Evolutionary conservation across 768 basidiomycete genomes (phyloP).

Genomic region (Mycena olivaceomarginata): DNA sequence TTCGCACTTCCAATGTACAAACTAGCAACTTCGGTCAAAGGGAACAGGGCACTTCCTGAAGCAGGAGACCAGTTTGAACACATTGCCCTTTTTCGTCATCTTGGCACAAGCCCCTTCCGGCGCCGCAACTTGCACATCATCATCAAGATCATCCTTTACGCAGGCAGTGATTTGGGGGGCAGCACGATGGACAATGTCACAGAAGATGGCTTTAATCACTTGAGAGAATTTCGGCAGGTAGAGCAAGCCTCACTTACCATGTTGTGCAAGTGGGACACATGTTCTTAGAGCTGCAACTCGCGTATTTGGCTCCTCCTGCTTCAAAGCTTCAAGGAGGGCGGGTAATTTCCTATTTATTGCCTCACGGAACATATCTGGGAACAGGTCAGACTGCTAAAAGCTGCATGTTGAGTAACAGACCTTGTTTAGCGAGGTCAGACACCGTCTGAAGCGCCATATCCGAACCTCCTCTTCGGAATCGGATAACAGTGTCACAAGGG

Average conservation of each 20-base stretch:
- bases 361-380: slow-evolving; percentile 11
- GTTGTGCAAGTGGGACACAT: not conserved
- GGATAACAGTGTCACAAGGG: slow-evolving; percentile 9
- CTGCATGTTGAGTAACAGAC: not conserved
- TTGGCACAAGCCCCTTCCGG: too few relatives aligned
- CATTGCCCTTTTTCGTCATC: too few relatives aligned
- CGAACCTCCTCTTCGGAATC: slow-evolving; percentile 16
- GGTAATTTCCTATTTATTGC: not conserved
- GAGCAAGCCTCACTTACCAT: not conserved
- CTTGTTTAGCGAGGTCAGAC: slow-evolving; percentile 11
- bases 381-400: not conserved
- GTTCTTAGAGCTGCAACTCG: not conserved
- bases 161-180: not conserved
- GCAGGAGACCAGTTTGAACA: too few relatives aligned
- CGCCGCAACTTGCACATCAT: not conserved
- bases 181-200: not conserved
- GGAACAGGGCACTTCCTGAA: too few relatives aligned
- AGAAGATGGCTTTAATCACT: not conserved
- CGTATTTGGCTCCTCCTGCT: not conserved
- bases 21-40: too few relatives aligned
- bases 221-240: not conserved
- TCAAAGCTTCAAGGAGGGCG: not conserved
- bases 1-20: too few relatives aligned
- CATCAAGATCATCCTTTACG: slow-evolving; percentile 1
- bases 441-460: slow-evolving; percentile 3